These are phyloP conservation scores for Hibiscus tridactylites DNA, from an alignment of 345 rosid species.

Conservation along the genomic window DNA sequence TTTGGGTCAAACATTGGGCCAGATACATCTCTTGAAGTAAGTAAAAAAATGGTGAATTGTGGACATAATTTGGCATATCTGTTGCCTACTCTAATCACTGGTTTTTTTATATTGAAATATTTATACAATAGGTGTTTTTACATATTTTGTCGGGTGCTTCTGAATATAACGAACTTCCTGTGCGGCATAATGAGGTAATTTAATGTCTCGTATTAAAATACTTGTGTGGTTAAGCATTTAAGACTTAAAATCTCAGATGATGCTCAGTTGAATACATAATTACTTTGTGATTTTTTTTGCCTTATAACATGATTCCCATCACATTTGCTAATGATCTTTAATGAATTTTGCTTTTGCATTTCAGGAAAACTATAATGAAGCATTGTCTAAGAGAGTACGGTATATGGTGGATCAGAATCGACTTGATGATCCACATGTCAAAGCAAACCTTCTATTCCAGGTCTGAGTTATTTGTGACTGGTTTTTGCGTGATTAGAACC, in stretches of 20 bases:
- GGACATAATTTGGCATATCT: constrained; percentile 4
- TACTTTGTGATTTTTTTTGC: background rate
- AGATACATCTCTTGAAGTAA: constrained; percentile 87
- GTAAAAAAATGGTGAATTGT: constrained; percentile 5
- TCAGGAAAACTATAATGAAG: constrained; percentile 82
- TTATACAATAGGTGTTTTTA: constrained; percentile 53
- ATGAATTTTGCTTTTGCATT: constrained; percentile 7
- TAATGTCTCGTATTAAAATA: background rate
- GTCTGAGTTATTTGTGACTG: constrained; percentile 20
- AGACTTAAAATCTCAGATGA: background rate
- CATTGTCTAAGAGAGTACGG: constrained; percentile 60
- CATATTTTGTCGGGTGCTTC: constrained; percentile 81
- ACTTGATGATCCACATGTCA: constrained; percentile 91
- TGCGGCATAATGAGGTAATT: constrained; percentile 92
- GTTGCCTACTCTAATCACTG: background rate
- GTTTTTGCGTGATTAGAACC: background rate
- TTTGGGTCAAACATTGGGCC: constrained; percentile 94
- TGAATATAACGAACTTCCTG: constrained; percentile 96
- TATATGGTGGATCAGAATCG: constrained; percentile 63
- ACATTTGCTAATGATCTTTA: background rate
- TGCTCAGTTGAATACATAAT: background rate
- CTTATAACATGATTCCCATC: background rate
- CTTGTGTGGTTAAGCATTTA: background rate
- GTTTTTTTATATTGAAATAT: constrained; percentile 6
- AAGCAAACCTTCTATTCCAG: constrained; percentile 87